Evolutionary conservation across 148 eudicot genomes (phyloP).

Genomic region (Camellia sinensis): DNA sequence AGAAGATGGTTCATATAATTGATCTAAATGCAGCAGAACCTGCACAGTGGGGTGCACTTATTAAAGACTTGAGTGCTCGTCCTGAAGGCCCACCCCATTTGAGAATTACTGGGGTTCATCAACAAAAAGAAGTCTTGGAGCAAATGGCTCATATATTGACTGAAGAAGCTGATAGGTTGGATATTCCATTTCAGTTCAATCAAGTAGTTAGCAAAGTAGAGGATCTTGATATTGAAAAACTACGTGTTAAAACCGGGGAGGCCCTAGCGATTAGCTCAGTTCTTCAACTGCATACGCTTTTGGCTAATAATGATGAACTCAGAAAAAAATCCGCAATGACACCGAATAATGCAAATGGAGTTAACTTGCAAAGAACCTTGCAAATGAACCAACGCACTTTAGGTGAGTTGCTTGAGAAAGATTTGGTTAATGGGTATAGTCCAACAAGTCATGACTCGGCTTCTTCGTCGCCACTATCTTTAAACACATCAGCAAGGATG

Average conservation of each 20-base stretch:
- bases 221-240: slow-evolving; percentile 67
- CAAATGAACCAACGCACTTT: slow-evolving; percentile 32
- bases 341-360: slow-evolving; percentile 36
- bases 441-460: slow-evolving; percentile 57
- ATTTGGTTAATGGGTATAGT: slow-evolving; percentile 44
- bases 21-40: slow-evolving; percentile 83
- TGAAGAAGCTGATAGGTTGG: slow-evolving; percentile 88
- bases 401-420: slow-evolving; percentile 43
- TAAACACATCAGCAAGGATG: slow-evolving; percentile 36
- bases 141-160: slow-evolving; percentile 72
- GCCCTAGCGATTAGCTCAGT: slow-evolving; percentile 89
- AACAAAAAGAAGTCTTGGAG: slow-evolving; percentile 70
- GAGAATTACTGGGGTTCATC: slow-evolving; percentile 87
- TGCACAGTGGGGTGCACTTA: slow-evolving; percentile 81
- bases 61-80: slow-evolving; percentile 76
- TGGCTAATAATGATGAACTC: slow-evolving; percentile 49
- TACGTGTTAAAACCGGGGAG: slow-evolving; percentile 90
- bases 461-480: slow-evolving; percentile 59
- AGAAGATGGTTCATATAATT: slow-evolving; percentile 88
- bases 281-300: slow-evolving; percentile 71
- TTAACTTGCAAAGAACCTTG: slow-evolving; percentile 29
- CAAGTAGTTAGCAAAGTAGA: slow-evolving; percentile 67
- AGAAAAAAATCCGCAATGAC: slow-evolving; percentile 32
- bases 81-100: slow-evolving; percentile 97
- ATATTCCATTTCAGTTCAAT: slow-evolving; percentile 91